phyloP scores from a whole-genome alignment of 805 yeast species.

The Candida insectorum region DNA sequence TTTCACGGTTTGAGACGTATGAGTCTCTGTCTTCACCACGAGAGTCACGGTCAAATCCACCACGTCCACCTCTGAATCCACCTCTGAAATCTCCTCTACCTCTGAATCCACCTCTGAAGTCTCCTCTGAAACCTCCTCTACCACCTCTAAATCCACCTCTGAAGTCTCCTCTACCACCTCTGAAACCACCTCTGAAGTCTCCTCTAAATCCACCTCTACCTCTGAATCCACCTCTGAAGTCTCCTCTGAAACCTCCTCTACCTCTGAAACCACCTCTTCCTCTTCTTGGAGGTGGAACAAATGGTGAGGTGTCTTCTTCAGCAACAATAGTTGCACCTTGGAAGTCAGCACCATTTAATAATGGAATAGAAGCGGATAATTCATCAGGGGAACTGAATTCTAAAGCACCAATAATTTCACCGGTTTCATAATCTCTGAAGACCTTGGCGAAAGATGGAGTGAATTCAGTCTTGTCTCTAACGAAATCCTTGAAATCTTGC shows the following conservation, averaged over 20 bases:
- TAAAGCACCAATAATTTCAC: slow-evolving; percentile 47
- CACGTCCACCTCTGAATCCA: slow-evolving; percentile 36
- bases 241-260: slow-evolving; percentile 29
- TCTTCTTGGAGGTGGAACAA: slow-evolving; percentile 49
- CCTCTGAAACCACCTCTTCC: slow-evolving; percentile 26
- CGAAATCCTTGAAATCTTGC: slow-evolving; percentile 90
- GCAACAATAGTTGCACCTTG: slow-evolving; percentile 68
- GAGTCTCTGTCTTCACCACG: slow-evolving; percentile 43
- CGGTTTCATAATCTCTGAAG: slow-evolving; percentile 47
- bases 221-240: slow-evolving; percentile 29
- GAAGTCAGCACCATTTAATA: slow-evolving; percentile 67
- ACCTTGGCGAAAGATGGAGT: slow-evolving; percentile 60
- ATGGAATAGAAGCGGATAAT: slow-evolving; percentile 68
- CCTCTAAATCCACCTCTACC: slow-evolving; percentile 23
- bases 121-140: slow-evolving; percentile 31
- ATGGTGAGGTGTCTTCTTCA: slow-evolving; percentile 73
- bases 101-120: slow-evolving; percentile 36
- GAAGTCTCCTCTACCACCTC: slow-evolving; percentile 36
- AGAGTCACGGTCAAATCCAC: slow-evolving; percentile 40
- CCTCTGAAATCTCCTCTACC: slow-evolving; percentile 33
- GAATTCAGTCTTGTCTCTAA: slow-evolving; percentile 66
- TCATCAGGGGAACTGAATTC: slow-evolving; percentile 68
- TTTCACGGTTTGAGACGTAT: slow-evolving; percentile 39
- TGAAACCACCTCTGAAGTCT: slow-evolving; percentile 29
- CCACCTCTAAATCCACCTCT: slow-evolving; percentile 36